Percentiles rank a stretch among this genome's conserved stretches.
Conservation (phyloP, 139 green algal species). For the Ettlia oleoabundans region DNA sequence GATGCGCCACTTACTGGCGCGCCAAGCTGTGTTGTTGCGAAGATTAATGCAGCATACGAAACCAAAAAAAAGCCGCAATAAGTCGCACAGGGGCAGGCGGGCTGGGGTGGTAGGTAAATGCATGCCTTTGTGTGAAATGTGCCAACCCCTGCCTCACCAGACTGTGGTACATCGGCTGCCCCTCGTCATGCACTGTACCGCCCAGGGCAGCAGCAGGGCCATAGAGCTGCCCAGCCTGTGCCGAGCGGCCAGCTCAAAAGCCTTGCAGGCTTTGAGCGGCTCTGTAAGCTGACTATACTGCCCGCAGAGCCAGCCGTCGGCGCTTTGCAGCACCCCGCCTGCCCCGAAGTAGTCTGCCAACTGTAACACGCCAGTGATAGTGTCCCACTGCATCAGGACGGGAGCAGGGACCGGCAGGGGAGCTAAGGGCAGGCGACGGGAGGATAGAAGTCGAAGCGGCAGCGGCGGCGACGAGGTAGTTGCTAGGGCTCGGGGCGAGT, state of each 20-base stretch:
- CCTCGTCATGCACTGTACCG: conserved; percentile 26
- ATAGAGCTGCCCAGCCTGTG: conserved; percentile 15
- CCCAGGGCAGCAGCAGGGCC: conserved; percentile 16
- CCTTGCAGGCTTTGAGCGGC: neutral
- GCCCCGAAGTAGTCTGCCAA: conserved; percentile 26
- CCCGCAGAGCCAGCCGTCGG: conserved; percentile 16
- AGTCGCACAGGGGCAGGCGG: too few relatives aligned
- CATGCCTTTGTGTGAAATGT: too few relatives aligned
- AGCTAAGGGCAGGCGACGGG: neutral
- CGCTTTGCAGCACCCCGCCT: neutral
- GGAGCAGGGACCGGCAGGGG: too few relatives aligned
- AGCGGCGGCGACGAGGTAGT: too few relatives aligned
- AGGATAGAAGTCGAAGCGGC: too few relatives aligned
- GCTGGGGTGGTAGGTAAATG: too few relatives aligned
- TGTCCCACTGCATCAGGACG: conserved; percentile 20
- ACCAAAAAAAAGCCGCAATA: too few relatives aligned
- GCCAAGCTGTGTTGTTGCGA: too few relatives aligned
- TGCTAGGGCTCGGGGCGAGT: too few relatives aligned
- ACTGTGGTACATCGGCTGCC: conserved; percentile 6
- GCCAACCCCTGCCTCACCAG: too few relatives aligned
- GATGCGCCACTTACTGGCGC: too few relatives aligned
- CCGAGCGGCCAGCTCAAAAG: conserved; percentile 19
- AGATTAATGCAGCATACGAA: too few relatives aligned
- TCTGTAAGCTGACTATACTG: neutral
- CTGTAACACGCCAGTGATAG: neutral